These are phyloP conservation scores for Saccharomycopsis amapae DNA, from an alignment of 805 yeast species.

Conservation along the genomic window DNA sequence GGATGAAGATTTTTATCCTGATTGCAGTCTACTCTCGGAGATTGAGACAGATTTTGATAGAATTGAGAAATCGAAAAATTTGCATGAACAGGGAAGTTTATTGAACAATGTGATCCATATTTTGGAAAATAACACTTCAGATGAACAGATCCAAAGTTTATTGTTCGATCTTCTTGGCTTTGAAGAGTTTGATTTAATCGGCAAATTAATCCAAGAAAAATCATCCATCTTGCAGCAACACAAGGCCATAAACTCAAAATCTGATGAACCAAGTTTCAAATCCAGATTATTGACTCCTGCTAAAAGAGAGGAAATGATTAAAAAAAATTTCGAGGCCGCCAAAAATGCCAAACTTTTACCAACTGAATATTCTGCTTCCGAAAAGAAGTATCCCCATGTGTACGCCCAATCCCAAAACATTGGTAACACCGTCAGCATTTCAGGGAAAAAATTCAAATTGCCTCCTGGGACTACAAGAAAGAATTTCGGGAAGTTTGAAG, in stretches of 20 bases:
- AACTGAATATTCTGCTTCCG: slow-evolving; percentile 21
- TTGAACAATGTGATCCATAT: slow-evolving; percentile 28
- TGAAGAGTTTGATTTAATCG: slow-evolving; percentile 75
- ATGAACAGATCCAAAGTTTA: slow-evolving; percentile 60
- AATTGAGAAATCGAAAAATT: neutral
- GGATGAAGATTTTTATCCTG: slow-evolving; percentile 4
- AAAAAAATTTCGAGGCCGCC: slow-evolving; percentile 42
- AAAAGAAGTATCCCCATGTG: slow-evolving; percentile 76
- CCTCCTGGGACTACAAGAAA: slow-evolving; percentile 76
- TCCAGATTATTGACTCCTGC: slow-evolving; percentile 40
- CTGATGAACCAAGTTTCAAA: slow-evolving; percentile 23
- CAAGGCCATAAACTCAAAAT: neutral
- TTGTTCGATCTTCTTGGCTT: slow-evolving; percentile 79
- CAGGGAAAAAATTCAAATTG: slow-evolving; percentile 72
- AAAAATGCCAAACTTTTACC: slow-evolving; percentile 44
- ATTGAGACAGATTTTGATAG: slow-evolving; percentile 1
- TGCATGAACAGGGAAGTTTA: slow-evolving; percentile 19
- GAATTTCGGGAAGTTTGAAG: slow-evolving; percentile 61
- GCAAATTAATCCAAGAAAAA: slow-evolving; percentile 48
- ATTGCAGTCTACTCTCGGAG: neutral
- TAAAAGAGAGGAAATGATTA: slow-evolving; percentile 47
- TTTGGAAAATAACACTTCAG: slow-evolving; percentile 30
- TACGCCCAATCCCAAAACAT: slow-evolving; percentile 43
- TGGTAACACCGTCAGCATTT: slow-evolving; percentile 62
- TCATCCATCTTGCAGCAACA: slow-evolving; percentile 26